These are phyloP conservation scores for Leccinum arenicola DNA, from an alignment of 768 basidiomycete genomes.

Conservation along the genomic window DNA sequence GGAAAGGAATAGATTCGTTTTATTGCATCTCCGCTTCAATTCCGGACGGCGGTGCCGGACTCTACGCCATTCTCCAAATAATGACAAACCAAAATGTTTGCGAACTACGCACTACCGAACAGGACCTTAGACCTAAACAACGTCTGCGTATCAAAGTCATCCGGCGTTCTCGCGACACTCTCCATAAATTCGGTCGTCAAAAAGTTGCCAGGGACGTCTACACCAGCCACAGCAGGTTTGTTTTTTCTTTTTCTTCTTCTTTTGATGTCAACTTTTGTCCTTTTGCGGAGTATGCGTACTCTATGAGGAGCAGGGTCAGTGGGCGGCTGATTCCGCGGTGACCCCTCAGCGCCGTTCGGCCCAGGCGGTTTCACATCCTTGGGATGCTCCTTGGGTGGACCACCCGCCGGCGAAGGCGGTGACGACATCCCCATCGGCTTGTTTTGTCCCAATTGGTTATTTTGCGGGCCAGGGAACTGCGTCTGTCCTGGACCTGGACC, in stretches of 20 bases:
- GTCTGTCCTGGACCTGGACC: constrained; percentile 28
- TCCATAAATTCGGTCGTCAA: constrained; percentile 44
- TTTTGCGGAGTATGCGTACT: too few relatives aligned
- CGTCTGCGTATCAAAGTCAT: constrained; percentile 34
- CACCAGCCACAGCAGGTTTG: constrained; percentile 16
- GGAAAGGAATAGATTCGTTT: too few relatives aligned
- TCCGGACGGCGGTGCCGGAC: too few relatives aligned
- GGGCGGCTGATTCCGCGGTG: constrained; percentile 41
- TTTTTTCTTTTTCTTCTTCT: too few relatives aligned
- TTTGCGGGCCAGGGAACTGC: constrained; percentile 34
- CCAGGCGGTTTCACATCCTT: constrained; percentile 34
- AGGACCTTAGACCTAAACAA: constrained; percentile 46
- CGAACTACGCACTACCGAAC: too few relatives aligned
- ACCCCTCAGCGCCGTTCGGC: constrained; percentile 33
- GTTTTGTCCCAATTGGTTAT: constrained; percentile 28
- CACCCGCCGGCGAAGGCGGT: constrained; percentile 51
- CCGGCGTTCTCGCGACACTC: constrained; percentile 39
- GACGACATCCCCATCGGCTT: constrained; percentile 45
- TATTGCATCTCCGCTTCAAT: too few relatives aligned
- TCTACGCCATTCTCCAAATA: too few relatives aligned
- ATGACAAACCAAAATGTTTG: too few relatives aligned
- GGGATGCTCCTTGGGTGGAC: constrained; percentile 31
- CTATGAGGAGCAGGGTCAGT: too few relatives aligned
- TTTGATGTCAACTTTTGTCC: too few relatives aligned
- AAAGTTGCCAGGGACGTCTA: constrained; percentile 20